Evolutionary conservation across 2,329 filamentous ascomycete genomes (phyloP).

Genomic region (Nigrograna mackinnonii): DNA sequence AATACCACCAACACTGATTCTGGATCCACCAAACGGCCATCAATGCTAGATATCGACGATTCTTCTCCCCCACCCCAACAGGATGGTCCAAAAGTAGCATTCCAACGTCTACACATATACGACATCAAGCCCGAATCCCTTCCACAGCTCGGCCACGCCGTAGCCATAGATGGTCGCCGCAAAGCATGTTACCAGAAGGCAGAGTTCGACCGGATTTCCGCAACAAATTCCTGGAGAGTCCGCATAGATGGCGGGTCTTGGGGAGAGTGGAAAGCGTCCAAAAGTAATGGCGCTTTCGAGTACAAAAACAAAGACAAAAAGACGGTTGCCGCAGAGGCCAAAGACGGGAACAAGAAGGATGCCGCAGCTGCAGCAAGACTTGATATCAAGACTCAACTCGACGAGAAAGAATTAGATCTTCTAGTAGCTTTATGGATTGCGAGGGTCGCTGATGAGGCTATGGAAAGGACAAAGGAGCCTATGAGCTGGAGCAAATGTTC

Average conservation of each 20-base stretch:
- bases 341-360: neutral
- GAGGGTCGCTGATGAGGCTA: constrained; percentile 2
- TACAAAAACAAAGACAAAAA: neutral
- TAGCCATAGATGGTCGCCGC: neutral
- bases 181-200: neutral
- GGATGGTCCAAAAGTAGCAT: neutral
- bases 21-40: neutral
- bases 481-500: constrained; percentile 7
- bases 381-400: neutral
- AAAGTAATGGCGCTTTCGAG: neutral
- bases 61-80: neutral
- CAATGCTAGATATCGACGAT: constrained; percentile 2
- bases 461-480: constrained; percentile 2
- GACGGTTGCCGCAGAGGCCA: neutral
- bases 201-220: neutral
- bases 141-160: neutral
- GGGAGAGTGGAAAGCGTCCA: neutral
- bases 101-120: constrained; percentile 1
- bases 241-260: neutral
- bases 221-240: neutral
- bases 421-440: constrained; percentile 5
- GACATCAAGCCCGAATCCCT: neutral
- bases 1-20: neutral
- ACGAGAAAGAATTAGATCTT: constrained; percentile 5
- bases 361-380: no score